Base-by-base conservation (phyloP, 805 yeast genomes). In the Myxozyma monticola region DNA sequence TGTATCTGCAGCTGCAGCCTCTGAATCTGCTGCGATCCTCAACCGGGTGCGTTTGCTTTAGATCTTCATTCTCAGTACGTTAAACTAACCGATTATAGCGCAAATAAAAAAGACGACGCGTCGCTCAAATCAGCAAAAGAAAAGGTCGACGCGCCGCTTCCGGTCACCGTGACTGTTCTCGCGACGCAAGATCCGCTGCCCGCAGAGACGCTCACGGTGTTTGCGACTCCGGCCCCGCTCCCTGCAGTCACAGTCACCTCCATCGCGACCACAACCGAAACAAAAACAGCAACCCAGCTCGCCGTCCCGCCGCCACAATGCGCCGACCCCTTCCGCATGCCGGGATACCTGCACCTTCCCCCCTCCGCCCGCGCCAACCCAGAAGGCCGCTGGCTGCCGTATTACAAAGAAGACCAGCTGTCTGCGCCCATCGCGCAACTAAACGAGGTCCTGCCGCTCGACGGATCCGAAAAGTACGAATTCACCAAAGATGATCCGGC, bases 311-410 rank as follows among this genome's bases (percentile, higher is more conserved):
- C 48, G 2, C 15, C 26, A 20, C 45, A 49, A 8, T 51, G 55
- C 38, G 38, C 44, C 9, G 56, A 51, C 37, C 56, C 54, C 10
- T 51, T 39, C 34, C 50, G 49, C 22, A 24, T 18, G n/a, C 56
- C 56, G 2, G 56, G 56, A 4, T 51, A 43, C 34, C 42, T 51
- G 30, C 34, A 36, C 20, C n/a, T 48, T 4, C 48, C 37, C 12
- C 26, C 26, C n/a, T 21, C 30, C n/a, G 12, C 15, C 22, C 33
- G 22, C 22, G 20, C 22, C 18, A n/a, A 28, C 29, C 29, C 25
- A 3, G 45, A 47, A 9, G 26, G 45, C 5, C 47, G 41, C n/a
- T 43, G 34, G 14, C 35, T 43, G 9, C 47, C 47, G 14, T 43
- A n/a, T 20, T 43, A 35, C 15, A 40, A 43, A 22, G 47, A 43